These are phyloP conservation scores for Halophytophthora batemanensis DNA, from an alignment of 352 stramenopile genomes.

Conservation along the genomic window DNA sequence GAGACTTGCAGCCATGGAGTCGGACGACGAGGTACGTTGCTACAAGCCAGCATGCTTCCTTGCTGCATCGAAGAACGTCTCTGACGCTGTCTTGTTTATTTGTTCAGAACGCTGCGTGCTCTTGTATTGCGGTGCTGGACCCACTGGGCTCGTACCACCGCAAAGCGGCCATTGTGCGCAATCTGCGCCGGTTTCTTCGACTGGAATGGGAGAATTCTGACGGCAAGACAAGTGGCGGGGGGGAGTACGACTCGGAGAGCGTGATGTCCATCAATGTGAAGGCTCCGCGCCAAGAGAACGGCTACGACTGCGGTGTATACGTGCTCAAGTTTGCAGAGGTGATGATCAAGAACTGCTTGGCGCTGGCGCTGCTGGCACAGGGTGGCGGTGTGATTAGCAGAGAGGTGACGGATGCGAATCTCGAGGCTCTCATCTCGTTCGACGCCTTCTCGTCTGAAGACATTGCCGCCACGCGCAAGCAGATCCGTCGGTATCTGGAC, in stretches of 20 bases:
- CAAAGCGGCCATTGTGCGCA: constrained; percentile 46
- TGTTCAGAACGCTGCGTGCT: constrained; percentile 29
- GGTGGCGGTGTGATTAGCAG: constrained; percentile 32
- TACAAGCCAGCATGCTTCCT: not conserved
- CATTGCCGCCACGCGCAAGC: constrained; percentile 25
- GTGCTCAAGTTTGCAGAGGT: constrained; percentile 60
- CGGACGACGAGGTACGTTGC: constrained; percentile 24
- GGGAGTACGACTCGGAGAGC: constrained; percentile 31
- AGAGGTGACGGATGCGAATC: constrained; percentile 36
- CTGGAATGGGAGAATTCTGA: constrained; percentile 48
- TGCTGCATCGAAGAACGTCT: not conserved
- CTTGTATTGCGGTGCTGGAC: constrained; percentile 68
- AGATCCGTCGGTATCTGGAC: constrained; percentile 37
- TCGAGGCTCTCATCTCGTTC: constrained; percentile 37
- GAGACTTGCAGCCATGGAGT: constrained; percentile 30
- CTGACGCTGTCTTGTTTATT: constrained; percentile 3
- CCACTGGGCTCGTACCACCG: constrained; percentile 71
- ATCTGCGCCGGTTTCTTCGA: constrained; percentile 52
- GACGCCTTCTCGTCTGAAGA: constrained; percentile 41
- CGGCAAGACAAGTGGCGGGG: constrained; percentile 6
- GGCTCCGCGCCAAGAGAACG: constrained; percentile 54
- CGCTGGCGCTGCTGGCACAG: constrained; percentile 13
- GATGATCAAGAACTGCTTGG: constrained; percentile 45
- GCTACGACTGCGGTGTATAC: constrained; percentile 67
- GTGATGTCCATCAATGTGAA: constrained; percentile 38